Conservation (phyloP, 495 filamentous ascomycete species). For the Hypoxylon rickii region DNA sequence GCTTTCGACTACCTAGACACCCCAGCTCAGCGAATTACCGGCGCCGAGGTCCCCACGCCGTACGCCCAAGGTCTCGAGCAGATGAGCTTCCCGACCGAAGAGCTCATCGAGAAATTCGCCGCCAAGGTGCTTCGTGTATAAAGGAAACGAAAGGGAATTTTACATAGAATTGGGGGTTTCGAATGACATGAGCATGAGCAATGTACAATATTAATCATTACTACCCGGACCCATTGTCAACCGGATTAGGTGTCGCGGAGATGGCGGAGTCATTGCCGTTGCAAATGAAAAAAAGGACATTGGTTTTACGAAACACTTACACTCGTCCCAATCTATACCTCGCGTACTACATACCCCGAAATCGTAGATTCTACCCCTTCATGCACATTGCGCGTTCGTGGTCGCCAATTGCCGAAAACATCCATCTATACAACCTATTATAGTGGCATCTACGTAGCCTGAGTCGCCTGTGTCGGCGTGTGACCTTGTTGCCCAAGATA, state of each 20-base stretch:
- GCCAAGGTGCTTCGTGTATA: conserved; percentile 82
- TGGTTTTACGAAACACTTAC: conserved; percentile 11
- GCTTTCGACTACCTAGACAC: conserved; percentile 96
- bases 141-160: conserved; percentile 20
- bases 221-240: conserved; percentile 7
- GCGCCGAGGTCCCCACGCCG: conserved; percentile 94
- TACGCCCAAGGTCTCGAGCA: conserved; percentile 88
- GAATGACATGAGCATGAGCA: conserved; percentile 15
- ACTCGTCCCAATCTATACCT: neutral
- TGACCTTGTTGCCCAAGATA: no score
- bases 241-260: conserved; percentile 27
- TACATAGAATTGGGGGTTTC: conserved; percentile 5
- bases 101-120: conserved; percentile 79
- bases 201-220: conserved; percentile 35
- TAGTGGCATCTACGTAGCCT: no score
- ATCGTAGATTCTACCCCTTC: no score
- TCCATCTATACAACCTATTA: no score
- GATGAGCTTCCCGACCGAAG: conserved; percentile 88
- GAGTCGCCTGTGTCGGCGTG: no score
- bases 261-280: conserved; percentile 25
- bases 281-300: conserved; percentile 13
- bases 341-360: neutral
- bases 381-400: no score
- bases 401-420: no score
- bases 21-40: conserved; percentile 89